These are phyloP conservation scores for Euphrasia confusa DNA, from an alignment of 257 asterid species.

Conservation along the genomic window DNA sequence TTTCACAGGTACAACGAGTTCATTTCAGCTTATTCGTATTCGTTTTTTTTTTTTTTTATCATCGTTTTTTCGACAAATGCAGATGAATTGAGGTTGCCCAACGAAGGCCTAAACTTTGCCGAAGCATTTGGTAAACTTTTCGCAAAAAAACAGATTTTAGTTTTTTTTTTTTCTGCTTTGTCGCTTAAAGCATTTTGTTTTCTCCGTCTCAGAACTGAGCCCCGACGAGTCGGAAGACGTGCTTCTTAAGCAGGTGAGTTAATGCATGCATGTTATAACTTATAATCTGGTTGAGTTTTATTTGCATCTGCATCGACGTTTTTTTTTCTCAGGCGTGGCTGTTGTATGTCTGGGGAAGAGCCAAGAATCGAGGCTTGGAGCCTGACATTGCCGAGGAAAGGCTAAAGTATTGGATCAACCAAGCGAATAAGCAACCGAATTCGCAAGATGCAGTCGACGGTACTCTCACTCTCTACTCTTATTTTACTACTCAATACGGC, in stretches of 20 bases:
- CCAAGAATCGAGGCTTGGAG: slow-evolving; percentile 58
- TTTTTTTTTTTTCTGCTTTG: too few species aligned
- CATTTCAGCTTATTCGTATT: background rate
- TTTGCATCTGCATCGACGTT: background rate
- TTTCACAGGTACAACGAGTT: slow-evolving; percentile 33
- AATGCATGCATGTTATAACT: too few species aligned
- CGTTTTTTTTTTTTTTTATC: too few species aligned
- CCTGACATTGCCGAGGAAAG: slow-evolving; percentile 79
- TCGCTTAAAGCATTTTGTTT: too few species aligned
- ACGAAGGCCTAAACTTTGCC: slow-evolving; percentile 45
- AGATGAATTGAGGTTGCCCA: slow-evolving; percentile 77
- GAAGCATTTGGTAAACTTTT: slow-evolving; percentile 68
- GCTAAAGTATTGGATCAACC: slow-evolving; percentile 70
- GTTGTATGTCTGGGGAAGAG: slow-evolving; percentile 79
- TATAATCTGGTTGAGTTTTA: background rate
- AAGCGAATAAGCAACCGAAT: slow-evolving; percentile 37
- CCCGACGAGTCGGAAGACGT: slow-evolving; percentile 72
- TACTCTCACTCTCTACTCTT: slow-evolving; percentile 18
- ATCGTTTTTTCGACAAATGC: slow-evolving; percentile 14
- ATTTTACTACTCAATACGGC: too few species aligned
- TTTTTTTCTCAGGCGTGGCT: slow-evolving; percentile 61
- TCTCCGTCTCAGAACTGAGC: slow-evolving; percentile 55
- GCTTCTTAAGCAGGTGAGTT: slow-evolving; percentile 64
- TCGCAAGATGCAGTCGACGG: slow-evolving; percentile 87
- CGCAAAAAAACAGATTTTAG: background rate